Percentiles rank a stretch among this genome's conserved stretches.
These are phyloP conservation scores for Neobulgaria alba DNA, from an alignment of 2,329 filamentous ascomycete species.

Conservation along the genomic window DNA sequence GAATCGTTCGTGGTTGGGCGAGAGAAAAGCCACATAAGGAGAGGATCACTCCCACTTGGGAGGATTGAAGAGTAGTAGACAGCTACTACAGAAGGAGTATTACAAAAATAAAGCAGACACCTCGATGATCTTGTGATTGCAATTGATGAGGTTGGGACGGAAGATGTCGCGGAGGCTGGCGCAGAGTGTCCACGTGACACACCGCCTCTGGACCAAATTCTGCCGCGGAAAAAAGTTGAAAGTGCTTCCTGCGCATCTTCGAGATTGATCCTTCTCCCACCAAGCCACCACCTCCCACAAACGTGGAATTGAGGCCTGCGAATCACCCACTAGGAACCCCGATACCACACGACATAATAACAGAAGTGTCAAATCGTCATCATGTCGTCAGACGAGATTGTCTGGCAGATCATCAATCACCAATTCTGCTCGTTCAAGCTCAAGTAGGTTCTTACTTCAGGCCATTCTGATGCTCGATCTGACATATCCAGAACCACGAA, in stretches of 20 bases:
- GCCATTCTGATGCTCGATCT: slow-evolving; percentile 18
- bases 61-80: too few species aligned
- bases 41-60: too few species aligned
- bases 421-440: slow-evolving; percentile 94
- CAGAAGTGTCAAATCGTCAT: not conserved
- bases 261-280: not conserved
- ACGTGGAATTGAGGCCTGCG: not conserved
- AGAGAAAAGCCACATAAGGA: too few species aligned
- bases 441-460: slow-evolving; percentile 48
- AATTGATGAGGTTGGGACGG: too few species aligned
- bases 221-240: not conserved
- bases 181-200: not conserved
- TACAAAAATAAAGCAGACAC: too few species aligned
- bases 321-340: not conserved
- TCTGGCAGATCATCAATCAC: slow-evolving; percentile 95
- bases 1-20: too few species aligned
- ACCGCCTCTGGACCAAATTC: not conserved
- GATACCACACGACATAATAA: not conserved
- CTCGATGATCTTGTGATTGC: too few species aligned
- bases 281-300: not conserved
- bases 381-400: slow-evolving; percentile 92
- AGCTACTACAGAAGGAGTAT: too few species aligned
- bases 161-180: not conserved
- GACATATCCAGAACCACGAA: slow-evolving; percentile 59
- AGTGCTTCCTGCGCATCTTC: not conserved